A percentile compares a stretch with the other conserved stretches of the same genome.
phyloP scores from a whole-genome alignment of 2,329 filamentous ascomycete species.

The Claviceps arundinis region DNA sequence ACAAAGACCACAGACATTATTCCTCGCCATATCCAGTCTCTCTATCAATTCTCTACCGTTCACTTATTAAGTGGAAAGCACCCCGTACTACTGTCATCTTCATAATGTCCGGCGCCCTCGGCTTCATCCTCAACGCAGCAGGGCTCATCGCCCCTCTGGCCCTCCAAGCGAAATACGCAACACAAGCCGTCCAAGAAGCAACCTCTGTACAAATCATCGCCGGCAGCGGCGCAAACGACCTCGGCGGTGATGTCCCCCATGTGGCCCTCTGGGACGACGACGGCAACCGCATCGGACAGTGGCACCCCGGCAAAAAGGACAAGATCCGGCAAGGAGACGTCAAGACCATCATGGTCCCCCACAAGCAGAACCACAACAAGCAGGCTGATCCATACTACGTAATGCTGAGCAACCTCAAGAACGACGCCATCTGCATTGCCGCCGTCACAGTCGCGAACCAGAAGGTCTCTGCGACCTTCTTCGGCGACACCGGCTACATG shows the following conservation, averaged over 20 bases:
- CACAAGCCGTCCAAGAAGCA: neutral
- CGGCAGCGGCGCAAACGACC: neutral
- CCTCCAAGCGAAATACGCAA: neutral
- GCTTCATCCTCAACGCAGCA: conserved; percentile 1
- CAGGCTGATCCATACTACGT: conserved; percentile 8
- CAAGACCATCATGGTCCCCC: conserved; percentile 2
- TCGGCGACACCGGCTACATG: conserved; percentile 11
- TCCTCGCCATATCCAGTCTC: too few species aligned
- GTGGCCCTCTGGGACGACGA: conserved; percentile 10
- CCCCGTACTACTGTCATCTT: neutral
- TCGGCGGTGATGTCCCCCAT: conserved; percentile 6
- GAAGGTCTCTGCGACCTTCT: conserved; percentile 6
- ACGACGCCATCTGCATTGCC: conserved; percentile 12
- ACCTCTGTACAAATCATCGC: neutral
- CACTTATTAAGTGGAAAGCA: too few species aligned
- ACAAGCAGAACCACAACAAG: conserved; percentile 5
- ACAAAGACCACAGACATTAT: too few species aligned
- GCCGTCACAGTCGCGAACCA: conserved; percentile 10
- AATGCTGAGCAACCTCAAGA: conserved; percentile 10
- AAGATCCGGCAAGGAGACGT: conserved; percentile 1
- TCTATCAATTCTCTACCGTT: too few species aligned
- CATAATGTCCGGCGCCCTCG: neutral
- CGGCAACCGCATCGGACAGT: conserved; percentile 8
- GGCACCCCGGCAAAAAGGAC: conserved; percentile 2
- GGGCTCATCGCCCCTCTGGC: neutral